A percentile compares a stretch with the other conserved stretches of the same genome.
These are phyloP conservation scores for Penicillium samsonianum DNA, from an alignment of 495 filamentous ascomycete genomes.

Conservation along the genomic window DNA sequence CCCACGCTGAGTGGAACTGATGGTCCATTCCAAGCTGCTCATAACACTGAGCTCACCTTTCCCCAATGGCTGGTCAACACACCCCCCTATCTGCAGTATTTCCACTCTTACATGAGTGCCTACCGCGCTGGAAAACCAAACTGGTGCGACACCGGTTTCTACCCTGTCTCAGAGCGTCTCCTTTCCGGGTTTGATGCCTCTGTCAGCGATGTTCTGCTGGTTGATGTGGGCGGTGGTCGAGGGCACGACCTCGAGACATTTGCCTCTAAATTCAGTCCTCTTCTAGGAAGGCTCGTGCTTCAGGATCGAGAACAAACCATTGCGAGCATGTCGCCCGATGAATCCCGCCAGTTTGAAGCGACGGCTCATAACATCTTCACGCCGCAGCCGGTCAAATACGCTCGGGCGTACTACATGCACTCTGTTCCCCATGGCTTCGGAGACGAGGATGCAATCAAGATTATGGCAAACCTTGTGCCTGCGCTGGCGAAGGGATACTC, in stretches of 20 bases:
- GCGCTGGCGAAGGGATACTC: conserved; percentile 53
- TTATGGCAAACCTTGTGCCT: conserved; percentile 46
- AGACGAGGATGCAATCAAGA: conserved; percentile 44
- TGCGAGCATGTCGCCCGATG: conserved; percentile 26
- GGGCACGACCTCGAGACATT: conserved; percentile 53
- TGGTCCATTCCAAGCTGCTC: conserved; percentile 34
- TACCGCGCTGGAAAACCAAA: conserved; percentile 45
- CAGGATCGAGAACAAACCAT: conserved; percentile 51
- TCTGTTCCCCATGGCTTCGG: conserved; percentile 54
- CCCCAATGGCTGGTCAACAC: conserved; percentile 31
- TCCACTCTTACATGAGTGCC: conserved; percentile 41
- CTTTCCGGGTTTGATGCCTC: conserved; percentile 17
- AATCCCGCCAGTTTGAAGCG: conserved; percentile 13
- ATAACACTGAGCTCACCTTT: conserved; percentile 27
- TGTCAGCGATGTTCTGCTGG: conserved; percentile 42
- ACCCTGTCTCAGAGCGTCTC: conserved; percentile 44
- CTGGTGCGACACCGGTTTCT: conserved; percentile 50
- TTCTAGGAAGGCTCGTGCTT: conserved; percentile 46
- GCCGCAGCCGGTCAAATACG: conserved; percentile 47
- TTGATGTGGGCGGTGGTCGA: conserved; percentile 54
- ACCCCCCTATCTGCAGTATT: conserved; percentile 24
- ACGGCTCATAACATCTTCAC: conserved; percentile 53
- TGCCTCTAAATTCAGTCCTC: conserved; percentile 23
- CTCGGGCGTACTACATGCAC: conserved; percentile 39
- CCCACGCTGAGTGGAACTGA: conserved; percentile 26